phyloP scores from a whole-genome alignment of 768 basidiomycete species.

The Boletus edulis region DNA sequence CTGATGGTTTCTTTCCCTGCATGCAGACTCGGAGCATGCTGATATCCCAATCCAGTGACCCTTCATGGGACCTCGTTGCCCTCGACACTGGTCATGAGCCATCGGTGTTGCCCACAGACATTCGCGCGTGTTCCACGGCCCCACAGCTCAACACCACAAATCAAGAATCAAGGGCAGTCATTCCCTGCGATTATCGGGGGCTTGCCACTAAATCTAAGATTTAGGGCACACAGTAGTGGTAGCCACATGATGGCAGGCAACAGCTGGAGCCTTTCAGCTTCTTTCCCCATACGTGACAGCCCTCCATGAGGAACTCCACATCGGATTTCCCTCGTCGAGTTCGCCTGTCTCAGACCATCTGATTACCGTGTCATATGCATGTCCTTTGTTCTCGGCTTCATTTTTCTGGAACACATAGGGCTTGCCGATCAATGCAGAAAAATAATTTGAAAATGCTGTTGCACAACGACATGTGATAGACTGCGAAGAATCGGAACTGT shows the following conservation, averaged over 20 bases:
- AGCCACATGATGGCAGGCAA: neutral
- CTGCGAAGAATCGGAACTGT: neutral
- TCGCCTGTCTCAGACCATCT: neutral
- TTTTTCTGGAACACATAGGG: neutral
- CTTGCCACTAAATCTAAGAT: slow-evolving; percentile 8
- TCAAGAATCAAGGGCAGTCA: slow-evolving; percentile 6
- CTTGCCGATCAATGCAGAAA: neutral
- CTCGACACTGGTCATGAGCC: neutral
- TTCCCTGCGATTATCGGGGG: slow-evolving; percentile 8
- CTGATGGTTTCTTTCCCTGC: neutral
- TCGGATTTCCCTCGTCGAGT: neutral
- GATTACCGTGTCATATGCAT: neutral
- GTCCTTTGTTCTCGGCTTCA: neutral
- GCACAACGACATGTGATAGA: neutral
- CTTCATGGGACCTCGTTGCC: neutral
- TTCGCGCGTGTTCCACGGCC: neutral
- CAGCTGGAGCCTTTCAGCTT: neutral
- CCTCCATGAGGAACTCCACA: slow-evolving; percentile 10
- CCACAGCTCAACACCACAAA: neutral
- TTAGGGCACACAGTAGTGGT: slow-evolving; percentile 7
- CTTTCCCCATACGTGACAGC: slow-evolving; percentile 2
- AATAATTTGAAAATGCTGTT: neutral
- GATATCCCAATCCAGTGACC: neutral
- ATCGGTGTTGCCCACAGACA: neutral
- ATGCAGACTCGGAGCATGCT: no score